Evolutionary conservation across 192 early-diverging fungal genomes (phyloP).

Genomic region (Glomus cerebriforme): DNA sequence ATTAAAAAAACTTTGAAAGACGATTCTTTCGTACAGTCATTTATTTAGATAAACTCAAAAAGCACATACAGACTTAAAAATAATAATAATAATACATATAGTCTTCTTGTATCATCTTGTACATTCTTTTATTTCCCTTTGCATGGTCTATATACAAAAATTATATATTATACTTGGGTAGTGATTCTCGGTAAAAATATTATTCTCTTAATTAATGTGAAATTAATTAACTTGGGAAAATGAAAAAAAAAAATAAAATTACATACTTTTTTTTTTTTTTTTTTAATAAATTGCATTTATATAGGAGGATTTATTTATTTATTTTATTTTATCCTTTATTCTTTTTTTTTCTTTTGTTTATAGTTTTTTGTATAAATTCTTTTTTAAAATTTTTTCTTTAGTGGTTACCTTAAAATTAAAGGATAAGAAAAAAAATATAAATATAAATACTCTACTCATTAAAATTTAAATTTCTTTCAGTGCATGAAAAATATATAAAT

Average conservation of each 20-base stretch:
- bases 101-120: not conserved
- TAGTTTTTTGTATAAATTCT: too few relatives aligned
- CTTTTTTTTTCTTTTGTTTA: too few relatives aligned
- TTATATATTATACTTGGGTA: too few relatives aligned
- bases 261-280: not conserved
- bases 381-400: too few relatives aligned
- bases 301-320: too few relatives aligned
- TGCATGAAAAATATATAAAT: too few relatives aligned
- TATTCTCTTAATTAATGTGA: not conserved
- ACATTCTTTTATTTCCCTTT: not conserved
- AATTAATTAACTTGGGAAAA: not conserved
- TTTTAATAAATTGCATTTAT: not conserved
- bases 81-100: not conserved
- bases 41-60: not conserved
- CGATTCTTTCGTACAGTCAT: not conserved
- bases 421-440: too few relatives aligned
- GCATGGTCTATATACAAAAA: not conserved
- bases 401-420: too few relatives aligned
- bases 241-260: not conserved
- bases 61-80: not conserved
- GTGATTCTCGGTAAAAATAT: not conserved
- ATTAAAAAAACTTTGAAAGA: not conserved
- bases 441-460: too few relatives aligned
- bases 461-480: too few relatives aligned
- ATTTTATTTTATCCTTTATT: too few relatives aligned